phyloP scores from a whole-genome alignment of 2,329 filamentous ascomycete genomes.

The Fusarium staphyleae region DNA sequence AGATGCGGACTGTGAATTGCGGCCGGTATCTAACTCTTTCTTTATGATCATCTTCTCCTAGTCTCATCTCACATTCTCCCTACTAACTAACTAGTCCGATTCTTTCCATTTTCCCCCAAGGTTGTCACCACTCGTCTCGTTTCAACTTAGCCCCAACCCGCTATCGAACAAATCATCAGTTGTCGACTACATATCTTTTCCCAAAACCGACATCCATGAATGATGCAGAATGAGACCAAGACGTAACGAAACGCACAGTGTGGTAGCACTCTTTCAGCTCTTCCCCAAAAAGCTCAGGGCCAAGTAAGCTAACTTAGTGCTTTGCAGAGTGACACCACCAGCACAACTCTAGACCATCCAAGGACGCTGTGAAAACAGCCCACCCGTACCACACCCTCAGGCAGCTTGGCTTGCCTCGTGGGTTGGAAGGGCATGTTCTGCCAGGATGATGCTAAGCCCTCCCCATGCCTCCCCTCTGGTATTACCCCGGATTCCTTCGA shows the following conservation, averaged over 20 bases:
- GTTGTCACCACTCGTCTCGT: background rate
- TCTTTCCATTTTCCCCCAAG: background rate
- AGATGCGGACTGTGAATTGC: slow-evolving; percentile 12
- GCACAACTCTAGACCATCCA: slow-evolving; percentile 32
- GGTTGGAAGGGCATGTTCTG: background rate
- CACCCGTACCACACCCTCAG: slow-evolving; percentile 29
- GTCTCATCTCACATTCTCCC: background rate
- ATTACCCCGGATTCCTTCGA: slow-evolving; percentile 37
- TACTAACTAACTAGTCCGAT: background rate
- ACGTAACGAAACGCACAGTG: slow-evolving; percentile 8
- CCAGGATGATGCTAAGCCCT: background rate
- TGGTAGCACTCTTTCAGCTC: background rate
- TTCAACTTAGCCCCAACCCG: background rate
- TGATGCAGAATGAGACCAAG: background rate
- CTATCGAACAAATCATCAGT: background rate
- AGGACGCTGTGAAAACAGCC: slow-evolving; percentile 27
- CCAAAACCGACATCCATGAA: background rate
- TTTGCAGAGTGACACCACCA: slow-evolving; percentile 35
- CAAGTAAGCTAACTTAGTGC: background rate
- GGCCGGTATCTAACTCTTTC: slow-evolving; percentile 1
- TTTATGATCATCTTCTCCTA: background rate
- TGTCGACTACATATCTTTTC: slow-evolving; percentile 2
- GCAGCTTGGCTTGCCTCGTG: background rate
- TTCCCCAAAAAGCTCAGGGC: slow-evolving; percentile 7
- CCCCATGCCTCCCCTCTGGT: background rate